Percentiles rank a stretch among this genome's conserved stretches.
Conservation (phyloP, 2,329 filamentous ascomycete species). For the Alternaria conjuncta region DNA sequence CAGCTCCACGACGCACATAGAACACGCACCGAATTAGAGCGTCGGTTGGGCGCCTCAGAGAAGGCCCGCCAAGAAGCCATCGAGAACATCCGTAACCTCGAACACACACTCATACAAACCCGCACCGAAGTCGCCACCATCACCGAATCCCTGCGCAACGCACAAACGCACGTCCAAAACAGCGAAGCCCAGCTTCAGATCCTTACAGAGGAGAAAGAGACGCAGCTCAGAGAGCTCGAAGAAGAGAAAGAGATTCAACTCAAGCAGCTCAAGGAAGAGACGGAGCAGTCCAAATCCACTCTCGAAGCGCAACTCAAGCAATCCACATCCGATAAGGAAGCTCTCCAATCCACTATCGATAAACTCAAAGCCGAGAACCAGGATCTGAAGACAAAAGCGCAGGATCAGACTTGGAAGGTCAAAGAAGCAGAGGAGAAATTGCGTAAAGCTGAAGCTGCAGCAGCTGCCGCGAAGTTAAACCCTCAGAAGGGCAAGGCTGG, state of each 20-base stretch:
- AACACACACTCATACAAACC: slow-evolving; percentile 33
- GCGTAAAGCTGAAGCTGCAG: not conserved
- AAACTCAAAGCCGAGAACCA: slow-evolving; percentile 23
- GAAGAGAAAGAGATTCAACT: slow-evolving; percentile 1
- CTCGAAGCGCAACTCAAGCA: not conserved
- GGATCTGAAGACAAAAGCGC: slow-evolving; percentile 50
- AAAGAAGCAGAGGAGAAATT: slow-evolving; percentile 57
- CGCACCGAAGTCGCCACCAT: slow-evolving; percentile 34
- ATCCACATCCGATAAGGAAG: slow-evolving; percentile 8
- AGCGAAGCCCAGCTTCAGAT: slow-evolving; percentile 48
- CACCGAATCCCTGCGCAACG: slow-evolving; percentile 28
- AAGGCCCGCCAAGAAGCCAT: slow-evolving; percentile 34
- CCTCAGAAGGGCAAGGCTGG: not conserved
- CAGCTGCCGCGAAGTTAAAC: not conserved
- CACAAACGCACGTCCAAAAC: slow-evolving; percentile 32
- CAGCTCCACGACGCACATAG: slow-evolving; percentile 36
- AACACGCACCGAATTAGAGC: slow-evolving; percentile 34
- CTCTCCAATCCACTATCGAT: slow-evolving; percentile 23
- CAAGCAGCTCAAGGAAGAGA: slow-evolving; percentile 1
- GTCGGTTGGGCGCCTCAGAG: slow-evolving; percentile 32
- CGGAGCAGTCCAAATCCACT: slow-evolving; percentile 13
- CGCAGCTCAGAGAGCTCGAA: not conserved
- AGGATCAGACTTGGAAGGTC: slow-evolving; percentile 50
- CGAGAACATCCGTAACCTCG: slow-evolving; percentile 34
- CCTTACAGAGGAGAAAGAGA: slow-evolving; percentile 37